phyloP scores from a whole-genome alignment of 1,284 basidiomycete genomes.

The Ganoderma leucocontextum region DNA sequence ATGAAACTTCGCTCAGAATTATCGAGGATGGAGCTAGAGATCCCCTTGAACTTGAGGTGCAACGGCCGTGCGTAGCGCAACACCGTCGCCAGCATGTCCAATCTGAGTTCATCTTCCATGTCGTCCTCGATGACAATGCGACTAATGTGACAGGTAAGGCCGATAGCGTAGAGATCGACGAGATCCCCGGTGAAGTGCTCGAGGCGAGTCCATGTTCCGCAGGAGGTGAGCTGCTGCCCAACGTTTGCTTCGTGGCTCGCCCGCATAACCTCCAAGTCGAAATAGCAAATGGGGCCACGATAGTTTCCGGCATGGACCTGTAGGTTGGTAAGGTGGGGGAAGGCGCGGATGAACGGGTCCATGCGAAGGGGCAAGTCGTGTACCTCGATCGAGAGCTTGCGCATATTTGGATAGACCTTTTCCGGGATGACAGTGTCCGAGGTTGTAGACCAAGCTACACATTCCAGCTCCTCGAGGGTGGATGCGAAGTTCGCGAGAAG shows the following conservation, averaged over 20 bases:
- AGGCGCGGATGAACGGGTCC: slow-evolving; percentile 1
- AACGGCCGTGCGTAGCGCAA: background rate
- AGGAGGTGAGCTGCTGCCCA: background rate
- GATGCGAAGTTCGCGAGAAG: background rate
- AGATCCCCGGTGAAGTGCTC: background rate
- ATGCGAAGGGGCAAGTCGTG: background rate
- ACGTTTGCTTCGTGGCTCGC: background rate
- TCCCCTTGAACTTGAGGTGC: too few relatives aligned
- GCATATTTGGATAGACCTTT: background rate
- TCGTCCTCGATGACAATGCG: background rate
- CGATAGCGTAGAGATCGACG: background rate
- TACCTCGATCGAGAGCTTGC: background rate
- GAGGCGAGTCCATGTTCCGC: background rate
- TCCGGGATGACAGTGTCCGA: background rate
- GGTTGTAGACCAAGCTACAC: background rate
- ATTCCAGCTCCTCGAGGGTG: slow-evolving; percentile 1
- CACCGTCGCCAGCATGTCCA: background rate
- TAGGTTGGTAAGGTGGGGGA: background rate
- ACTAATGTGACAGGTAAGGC: background rate
- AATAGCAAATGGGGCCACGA: background rate
- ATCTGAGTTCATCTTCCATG: too few relatives aligned
- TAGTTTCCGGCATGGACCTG: background rate
- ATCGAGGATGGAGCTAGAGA: too few relatives aligned
- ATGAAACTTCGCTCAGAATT: too few relatives aligned
- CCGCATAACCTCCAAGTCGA: background rate